Percentiles rank a stretch among this genome's conserved stretches.
Conservation (phyloP, 768 basidiomycete species). For the Boletus barrowsii region DNA sequence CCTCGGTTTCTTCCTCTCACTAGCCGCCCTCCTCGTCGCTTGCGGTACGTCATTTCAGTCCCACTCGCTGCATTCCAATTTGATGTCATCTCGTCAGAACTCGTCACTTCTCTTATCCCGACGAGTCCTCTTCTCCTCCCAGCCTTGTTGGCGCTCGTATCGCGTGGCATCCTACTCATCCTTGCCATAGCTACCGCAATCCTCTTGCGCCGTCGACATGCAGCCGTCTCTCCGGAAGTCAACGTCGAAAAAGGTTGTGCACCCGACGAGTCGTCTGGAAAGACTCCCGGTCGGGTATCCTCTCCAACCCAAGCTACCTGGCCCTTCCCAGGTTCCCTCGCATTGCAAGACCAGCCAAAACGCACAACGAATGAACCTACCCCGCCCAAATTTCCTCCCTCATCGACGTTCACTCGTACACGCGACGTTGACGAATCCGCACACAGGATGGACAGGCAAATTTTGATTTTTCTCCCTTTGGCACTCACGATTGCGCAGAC, state of each 20-base stretch:
- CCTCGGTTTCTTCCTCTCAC: constrained; percentile 13
- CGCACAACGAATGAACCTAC: background rate
- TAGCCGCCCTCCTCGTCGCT: constrained; percentile 21
- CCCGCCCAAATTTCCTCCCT: constrained; percentile 1
- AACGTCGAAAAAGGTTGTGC: constrained; percentile 15
- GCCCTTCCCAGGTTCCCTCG: constrained; percentile 32
- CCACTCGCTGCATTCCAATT: background rate
- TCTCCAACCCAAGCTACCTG: constrained; percentile 32
- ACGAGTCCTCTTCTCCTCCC: constrained; percentile 25
- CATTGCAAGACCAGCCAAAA: constrained; percentile 5
- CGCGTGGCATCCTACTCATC: constrained; percentile 19
- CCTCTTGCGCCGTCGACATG: constrained; percentile 3
- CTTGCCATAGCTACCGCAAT: constrained; percentile 11
- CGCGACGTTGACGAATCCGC: background rate
- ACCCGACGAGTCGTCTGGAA: constrained; percentile 1
- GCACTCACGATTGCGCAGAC: constrained; percentile 19
- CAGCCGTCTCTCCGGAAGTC: background rate
- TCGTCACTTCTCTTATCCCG: constrained; percentile 25
- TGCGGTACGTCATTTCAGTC: constrained; percentile 23
- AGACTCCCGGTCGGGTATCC: constrained; percentile 19
- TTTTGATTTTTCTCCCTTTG: constrained; percentile 4
- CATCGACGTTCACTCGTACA: background rate
- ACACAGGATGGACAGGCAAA: background rate
- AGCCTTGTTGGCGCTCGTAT: constrained; percentile 20
- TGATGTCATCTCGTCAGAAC: constrained; percentile 13